Percentiles rank a stretch among this genome's conserved stretches.
Evolutionary conservation across 2,329 filamentous ascomycete genomes (phyloP).

Genomic region (Passalora sequoiae): DNA sequence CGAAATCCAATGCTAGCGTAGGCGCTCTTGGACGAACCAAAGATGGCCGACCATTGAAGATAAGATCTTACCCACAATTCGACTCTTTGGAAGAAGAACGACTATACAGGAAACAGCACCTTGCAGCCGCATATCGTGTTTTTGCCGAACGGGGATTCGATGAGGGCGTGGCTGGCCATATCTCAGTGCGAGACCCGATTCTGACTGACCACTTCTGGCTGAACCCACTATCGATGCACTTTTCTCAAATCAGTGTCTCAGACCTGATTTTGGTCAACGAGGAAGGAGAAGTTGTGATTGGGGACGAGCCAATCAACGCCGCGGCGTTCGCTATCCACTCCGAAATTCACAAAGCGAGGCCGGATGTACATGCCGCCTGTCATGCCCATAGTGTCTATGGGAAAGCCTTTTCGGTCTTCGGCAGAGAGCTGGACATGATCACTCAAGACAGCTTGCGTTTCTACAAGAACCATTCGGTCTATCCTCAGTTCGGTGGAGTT

Average conservation of each 20-base stretch:
- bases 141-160: slow-evolving; percentile 41
- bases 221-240: slow-evolving; percentile 44
- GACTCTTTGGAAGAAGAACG: slow-evolving; percentile 36
- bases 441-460: slow-evolving; percentile 46
- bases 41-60: slow-evolving; percentile 43
- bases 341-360: slow-evolving; percentile 39
- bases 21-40: slow-evolving; percentile 45
- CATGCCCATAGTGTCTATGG: slow-evolving; percentile 45
- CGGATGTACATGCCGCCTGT: slow-evolving; percentile 38
- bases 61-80: slow-evolving; percentile 43
- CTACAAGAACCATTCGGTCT: slow-evolving; percentile 40
- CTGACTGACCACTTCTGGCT: slow-evolving; percentile 35
- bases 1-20: slow-evolving; percentile 39
- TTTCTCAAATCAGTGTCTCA: slow-evolving; percentile 39
- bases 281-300: slow-evolving; percentile 39
- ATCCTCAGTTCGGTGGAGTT: slow-evolving; percentile 43
- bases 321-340: slow-evolving; percentile 45
- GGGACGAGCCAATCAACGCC: slow-evolving; percentile 41
- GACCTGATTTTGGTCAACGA: slow-evolving; percentile 45
- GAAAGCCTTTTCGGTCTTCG: slow-evolving; percentile 46
- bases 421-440: slow-evolving; percentile 43
- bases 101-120: slow-evolving; percentile 39
- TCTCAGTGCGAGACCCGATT: slow-evolving; percentile 38
- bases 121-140: slow-evolving; percentile 42
- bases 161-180: slow-evolving; percentile 40